A percentile compares a stretch with the other conserved stretches of the same genome.
Conservation (phyloP, 495 filamentous ascomycete genomes). For the Penicillium longicatenatum region DNA sequence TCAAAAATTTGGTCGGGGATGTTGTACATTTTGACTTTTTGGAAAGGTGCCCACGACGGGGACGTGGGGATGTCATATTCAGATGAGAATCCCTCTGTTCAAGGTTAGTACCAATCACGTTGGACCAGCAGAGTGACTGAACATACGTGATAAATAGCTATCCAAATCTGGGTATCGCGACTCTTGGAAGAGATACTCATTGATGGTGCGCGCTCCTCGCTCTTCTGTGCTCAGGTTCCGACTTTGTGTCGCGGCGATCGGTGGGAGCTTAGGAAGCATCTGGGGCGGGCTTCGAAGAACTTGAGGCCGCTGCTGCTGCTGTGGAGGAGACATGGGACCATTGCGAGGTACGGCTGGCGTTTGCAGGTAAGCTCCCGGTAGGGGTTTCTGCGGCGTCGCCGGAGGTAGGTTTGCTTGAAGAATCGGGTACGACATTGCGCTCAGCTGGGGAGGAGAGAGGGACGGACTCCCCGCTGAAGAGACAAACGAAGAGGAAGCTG, state of each 20-base stretch:
- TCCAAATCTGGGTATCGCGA: conserved; percentile 86
- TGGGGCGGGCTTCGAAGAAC: conserved; percentile 25
- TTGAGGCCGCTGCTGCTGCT: conserved; percentile 23
- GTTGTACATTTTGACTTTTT: conserved; percentile 75
- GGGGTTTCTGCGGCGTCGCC: conserved; percentile 61
- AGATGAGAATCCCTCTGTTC: conserved; percentile 79
- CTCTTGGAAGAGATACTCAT: conserved; percentile 72
- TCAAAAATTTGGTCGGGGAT: conserved; percentile 88
- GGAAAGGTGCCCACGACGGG: conserved; percentile 83
- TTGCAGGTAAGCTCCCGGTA: conserved; percentile 74
- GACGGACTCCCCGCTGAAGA: conserved; percentile 33
- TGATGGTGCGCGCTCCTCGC: conserved; percentile 82
- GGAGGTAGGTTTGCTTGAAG: conserved; percentile 41
- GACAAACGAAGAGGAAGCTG: conserved; percentile 15
- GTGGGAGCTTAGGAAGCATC: conserved; percentile 39
- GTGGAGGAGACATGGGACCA: conserved; percentile 7
- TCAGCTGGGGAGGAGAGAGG: conserved; percentile 26
- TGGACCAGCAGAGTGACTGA: background rate
- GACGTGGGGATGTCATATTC: conserved; percentile 78
- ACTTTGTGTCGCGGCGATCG: conserved; percentile 37
- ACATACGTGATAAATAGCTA: conserved; percentile 84
- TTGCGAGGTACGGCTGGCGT: conserved; percentile 56
- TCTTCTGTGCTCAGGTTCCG: conserved; percentile 64
- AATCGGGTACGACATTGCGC: conserved; percentile 60
- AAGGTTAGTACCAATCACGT: background rate